Conservation (phyloP, 345 rosid species). For the Eucalyptus marginata region DNA sequence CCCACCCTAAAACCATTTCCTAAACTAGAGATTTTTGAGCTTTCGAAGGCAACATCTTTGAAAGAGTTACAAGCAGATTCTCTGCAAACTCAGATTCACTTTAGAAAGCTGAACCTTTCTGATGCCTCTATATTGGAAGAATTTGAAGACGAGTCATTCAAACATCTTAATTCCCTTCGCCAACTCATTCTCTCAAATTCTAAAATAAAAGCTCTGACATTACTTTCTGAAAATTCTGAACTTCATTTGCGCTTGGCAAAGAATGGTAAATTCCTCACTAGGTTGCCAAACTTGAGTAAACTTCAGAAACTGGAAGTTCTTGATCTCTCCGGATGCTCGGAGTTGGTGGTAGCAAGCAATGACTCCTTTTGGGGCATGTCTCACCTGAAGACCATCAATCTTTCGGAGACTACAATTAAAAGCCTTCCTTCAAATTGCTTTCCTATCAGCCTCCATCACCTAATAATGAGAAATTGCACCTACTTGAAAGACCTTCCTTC, state of each 20-base stretch:
- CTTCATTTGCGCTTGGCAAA: background rate
- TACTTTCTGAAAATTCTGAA: background rate
- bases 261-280: background rate
- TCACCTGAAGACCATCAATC: background rate
- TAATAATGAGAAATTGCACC: background rate
- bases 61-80: background rate
- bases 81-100: background rate
- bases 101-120: background rate
- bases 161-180: background rate
- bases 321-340: background rate
- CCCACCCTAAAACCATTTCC: background rate
- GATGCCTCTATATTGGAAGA: background rate
- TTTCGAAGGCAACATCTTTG: background rate
- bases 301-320: background rate
- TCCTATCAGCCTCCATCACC: background rate
- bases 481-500: background rate
- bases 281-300: background rate
- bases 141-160: background rate
- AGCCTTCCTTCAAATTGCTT: background rate
- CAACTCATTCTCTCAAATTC: background rate
- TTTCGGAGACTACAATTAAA: background rate
- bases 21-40: background rate
- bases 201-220: background rate
- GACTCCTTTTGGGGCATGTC: background rate
- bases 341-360: background rate